A percentile compares a stretch with the other conserved stretches of the same genome.
phyloP scores from a whole-genome alignment of 768 basidiomycete species.

The Russula virescens region DNA sequence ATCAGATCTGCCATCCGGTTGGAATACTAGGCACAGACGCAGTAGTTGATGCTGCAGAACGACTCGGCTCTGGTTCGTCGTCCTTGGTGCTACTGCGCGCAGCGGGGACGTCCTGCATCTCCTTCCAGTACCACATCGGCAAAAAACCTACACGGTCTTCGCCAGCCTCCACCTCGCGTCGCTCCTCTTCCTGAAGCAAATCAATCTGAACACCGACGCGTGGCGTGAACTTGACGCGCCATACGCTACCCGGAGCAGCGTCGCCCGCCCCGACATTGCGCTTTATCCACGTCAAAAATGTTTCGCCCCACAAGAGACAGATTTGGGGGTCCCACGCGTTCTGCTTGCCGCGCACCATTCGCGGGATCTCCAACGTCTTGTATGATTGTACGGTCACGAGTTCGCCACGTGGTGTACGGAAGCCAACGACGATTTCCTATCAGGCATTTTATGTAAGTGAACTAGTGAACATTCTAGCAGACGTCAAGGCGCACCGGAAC shows the following conservation, averaged over 20 bases:
- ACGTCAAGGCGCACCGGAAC: constrained; percentile 52
- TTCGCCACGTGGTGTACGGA: constrained; percentile 72
- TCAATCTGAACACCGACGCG: constrained; percentile 48
- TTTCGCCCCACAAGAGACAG: constrained; percentile 70
- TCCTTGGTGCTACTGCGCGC: neutral
- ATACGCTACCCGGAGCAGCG: constrained; percentile 38
- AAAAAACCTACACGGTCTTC: constrained; percentile 79
- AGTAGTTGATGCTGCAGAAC: neutral
- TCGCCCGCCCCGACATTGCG: constrained; percentile 3
- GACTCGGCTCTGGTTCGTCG: neutral
- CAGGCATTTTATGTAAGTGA: neutral
- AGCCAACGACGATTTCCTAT: constrained; percentile 83
- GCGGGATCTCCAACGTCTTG: constrained; percentile 74
- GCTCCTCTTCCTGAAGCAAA: constrained; percentile 42
- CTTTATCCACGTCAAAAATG: constrained; percentile 50
- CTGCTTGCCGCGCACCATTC: constrained; percentile 67
- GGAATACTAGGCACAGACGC: neutral
- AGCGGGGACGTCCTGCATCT: constrained; percentile 1
- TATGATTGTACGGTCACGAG: constrained; percentile 63
- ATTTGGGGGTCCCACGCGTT: constrained; percentile 71
- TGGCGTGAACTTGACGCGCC: constrained; percentile 66
- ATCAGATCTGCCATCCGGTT: constrained; percentile 18
- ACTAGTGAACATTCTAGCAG: constrained; percentile 9
- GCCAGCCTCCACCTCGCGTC: constrained; percentile 53
- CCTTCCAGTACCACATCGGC: constrained; percentile 62